These are phyloP conservation scores for Crithidia brevicula DNA, from an alignment of 208 protist species.

Conservation along the genomic window DNA sequence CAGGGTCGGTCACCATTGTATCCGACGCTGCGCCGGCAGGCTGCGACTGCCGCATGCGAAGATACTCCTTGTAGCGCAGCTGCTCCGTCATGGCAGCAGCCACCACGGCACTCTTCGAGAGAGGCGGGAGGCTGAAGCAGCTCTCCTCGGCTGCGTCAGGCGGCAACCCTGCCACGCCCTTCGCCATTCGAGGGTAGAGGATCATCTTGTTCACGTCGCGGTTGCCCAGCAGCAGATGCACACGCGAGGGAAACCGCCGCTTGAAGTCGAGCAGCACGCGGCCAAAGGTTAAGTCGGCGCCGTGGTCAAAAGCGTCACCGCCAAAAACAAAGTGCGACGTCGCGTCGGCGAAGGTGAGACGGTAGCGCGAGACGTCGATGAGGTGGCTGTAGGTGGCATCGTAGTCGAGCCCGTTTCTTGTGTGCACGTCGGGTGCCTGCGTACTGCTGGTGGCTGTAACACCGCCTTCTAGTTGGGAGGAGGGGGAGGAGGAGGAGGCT, in stretches of 20 bases:
- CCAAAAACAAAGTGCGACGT: slow-evolving; percentile 87
- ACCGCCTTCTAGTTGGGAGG: background rate
- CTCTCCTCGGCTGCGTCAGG: slow-evolving; percentile 28
- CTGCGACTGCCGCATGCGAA: background rate
- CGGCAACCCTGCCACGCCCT: slow-evolving; percentile 18
- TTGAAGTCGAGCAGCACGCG: slow-evolving; percentile 77
- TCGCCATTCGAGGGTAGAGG: slow-evolving; percentile 47
- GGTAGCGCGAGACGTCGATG: slow-evolving; percentile 26
- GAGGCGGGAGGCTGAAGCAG: slow-evolving; percentile 29
- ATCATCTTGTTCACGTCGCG: slow-evolving; percentile 93
- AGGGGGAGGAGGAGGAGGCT: background rate
- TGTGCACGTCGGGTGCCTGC: background rate
- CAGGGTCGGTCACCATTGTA: slow-evolving; percentile 18
- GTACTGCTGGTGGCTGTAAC: background rate
- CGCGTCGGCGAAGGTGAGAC: slow-evolving; percentile 49
- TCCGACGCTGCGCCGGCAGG: background rate
- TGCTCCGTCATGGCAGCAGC: slow-evolving; percentile 11
- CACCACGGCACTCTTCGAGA: background rate
- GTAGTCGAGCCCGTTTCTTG: background rate
- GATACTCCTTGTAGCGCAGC: slow-evolving; percentile 29
- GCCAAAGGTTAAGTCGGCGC: slow-evolving; percentile 70
- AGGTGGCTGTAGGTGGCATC: slow-evolving; percentile 13
- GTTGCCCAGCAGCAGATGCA: slow-evolving; percentile 91
- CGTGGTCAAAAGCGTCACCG: slow-evolving; percentile 91
- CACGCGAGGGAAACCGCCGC: slow-evolving; percentile 64